Base-by-base conservation (phyloP, 2,329 filamentous ascomycete genomes). In the Phoma sp. region DNA sequence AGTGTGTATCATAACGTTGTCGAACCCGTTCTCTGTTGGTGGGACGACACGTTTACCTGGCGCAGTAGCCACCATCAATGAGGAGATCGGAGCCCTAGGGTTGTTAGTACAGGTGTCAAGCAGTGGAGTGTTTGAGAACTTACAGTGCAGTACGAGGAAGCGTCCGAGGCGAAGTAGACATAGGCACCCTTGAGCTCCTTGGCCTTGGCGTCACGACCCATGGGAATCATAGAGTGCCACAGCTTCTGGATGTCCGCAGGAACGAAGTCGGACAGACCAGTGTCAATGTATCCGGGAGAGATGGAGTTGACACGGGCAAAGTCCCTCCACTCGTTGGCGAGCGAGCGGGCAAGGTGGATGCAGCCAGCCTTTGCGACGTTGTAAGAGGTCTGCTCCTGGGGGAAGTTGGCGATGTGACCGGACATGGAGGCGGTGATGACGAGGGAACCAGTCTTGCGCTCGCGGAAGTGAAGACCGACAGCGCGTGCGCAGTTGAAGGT, bases 401-500 rank as follows among this genome's bases (percentile, higher is more conserved):
- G 90, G 80, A 88, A 92, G 85, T 94, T 94, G 82, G 92, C 90
- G 62, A 94, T 86, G 78, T 86, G 85, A 63, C 90, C 91, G 44
- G 88, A 91, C 90, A 94, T 89, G 65, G 82, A 85, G n/a, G 86
- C 81, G 35, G 87, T 89, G 73, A 88, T 85, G 75, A 89, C 80
- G 72, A 89, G 83, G 58, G 81, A 85, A 44, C 87, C 87, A 41
- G 79, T 86, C 65, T 85, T 84, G 58, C 84, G 82, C 77, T 87
- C 78, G 76, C 86, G 86, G 82, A 88, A 88, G 77, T 95, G 89
- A 51, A 88, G 84, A 31, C 92, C 93, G n/a, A 91, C 90, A 19
- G 91, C 91, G 80, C 94, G 91, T 24, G 92, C 91, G 60, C 91
- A 96, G 82, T 90, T 94, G 77, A 89, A 92, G 35, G 88, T 88